A percentile compares a stretch with the other conserved stretches of the same genome.
Evolutionary conservation across 2,329 filamentous ascomycete species (phyloP).

Genomic region (Myriosclerotinia scirpicola): DNA sequence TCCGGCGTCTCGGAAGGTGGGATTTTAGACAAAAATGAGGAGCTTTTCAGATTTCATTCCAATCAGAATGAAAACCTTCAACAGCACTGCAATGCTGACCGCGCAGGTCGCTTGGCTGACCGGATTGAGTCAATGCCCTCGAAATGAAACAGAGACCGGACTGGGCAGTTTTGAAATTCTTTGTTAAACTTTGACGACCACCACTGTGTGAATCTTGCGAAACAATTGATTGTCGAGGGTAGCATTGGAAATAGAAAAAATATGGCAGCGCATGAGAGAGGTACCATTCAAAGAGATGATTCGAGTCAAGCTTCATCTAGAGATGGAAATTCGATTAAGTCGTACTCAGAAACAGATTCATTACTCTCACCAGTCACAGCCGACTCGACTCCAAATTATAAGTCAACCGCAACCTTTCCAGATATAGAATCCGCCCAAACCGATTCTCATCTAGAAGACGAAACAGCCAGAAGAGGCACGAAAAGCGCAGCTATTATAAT

Average conservation of each 20-base stretch:
- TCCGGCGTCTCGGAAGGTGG: conserved; percentile 3
- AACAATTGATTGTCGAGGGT: not conserved
- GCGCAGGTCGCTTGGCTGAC: not conserved
- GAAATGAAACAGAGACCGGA: not conserved
- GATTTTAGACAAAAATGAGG: conserved; percentile 15
- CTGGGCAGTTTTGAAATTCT: not conserved
- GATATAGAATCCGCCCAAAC: conserved; percentile 18
- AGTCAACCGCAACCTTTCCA: conserved; percentile 10
- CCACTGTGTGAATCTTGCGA: not conserved
- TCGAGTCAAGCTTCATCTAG: conserved; percentile 17
- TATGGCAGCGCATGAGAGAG: conserved; percentile 17
- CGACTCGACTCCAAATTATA: conserved; percentile 24
- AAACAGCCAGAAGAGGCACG: not conserved
- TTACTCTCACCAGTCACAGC: conserved; percentile 19
- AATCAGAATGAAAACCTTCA: not conserved
- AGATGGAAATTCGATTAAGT: conserved; percentile 3
- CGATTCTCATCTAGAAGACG: not conserved
- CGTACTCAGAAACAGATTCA: conserved; percentile 20
- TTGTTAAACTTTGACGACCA: not conserved
- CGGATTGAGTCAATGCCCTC: not conserved
- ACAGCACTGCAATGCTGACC: not conserved
- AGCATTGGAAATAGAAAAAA: not conserved
- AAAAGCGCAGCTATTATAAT: conserved; percentile 26
- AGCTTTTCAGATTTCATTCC: conserved; percentile 4
- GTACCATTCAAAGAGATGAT: not conserved